These are phyloP conservation scores for Salix suchowensis DNA, from an alignment of 345 rosid species.

Conservation along the genomic window DNA sequence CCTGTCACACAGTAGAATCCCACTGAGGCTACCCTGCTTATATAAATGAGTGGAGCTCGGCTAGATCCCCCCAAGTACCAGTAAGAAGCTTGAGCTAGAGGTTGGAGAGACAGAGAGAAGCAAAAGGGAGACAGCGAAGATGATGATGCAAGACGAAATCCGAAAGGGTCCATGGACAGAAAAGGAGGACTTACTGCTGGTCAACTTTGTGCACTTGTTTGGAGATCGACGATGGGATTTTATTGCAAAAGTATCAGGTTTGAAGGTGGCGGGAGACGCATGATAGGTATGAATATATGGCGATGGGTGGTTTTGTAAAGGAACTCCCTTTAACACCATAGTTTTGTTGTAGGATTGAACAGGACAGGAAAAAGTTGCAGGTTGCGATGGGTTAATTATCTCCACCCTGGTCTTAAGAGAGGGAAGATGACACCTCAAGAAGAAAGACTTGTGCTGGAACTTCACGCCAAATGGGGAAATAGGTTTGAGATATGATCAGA, in stretches of 20 bases:
- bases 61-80: constrained; percentile 29
- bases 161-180: constrained; percentile 99
- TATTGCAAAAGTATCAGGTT: constrained; percentile 99
- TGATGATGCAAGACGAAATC: constrained; percentile 57
- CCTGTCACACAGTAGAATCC: constrained; percentile 30
- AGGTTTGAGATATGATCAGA: constrained; percentile 48
- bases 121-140: constrained; percentile 32
- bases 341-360: constrained; percentile 90
- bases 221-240: constrained; percentile 99
- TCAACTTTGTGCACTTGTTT: constrained; percentile 78
- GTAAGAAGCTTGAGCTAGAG: constrained; percentile 14
- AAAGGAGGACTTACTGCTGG: constrained; percentile 77
- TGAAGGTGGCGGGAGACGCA: constrained; percentile 99
- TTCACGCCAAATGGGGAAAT: constrained; percentile 93
- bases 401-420: constrained; percentile 94
- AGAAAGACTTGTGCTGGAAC: constrained; percentile 85
- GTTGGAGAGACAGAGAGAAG: constrained; percentile 10
- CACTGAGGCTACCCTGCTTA: constrained; percentile 20
- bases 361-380: constrained; percentile 99
- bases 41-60: constrained; percentile 40
- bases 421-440: constrained; percentile 95
- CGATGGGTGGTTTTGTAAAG: constrained; percentile 45
- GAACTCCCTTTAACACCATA: constrained; percentile 51
- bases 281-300: constrained; percentile 65
- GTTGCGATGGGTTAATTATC: constrained; percentile 97